Base-by-base conservation (phyloP, 2,329 filamentous ascomycete species). In the Talaromyces sp. region DNA sequence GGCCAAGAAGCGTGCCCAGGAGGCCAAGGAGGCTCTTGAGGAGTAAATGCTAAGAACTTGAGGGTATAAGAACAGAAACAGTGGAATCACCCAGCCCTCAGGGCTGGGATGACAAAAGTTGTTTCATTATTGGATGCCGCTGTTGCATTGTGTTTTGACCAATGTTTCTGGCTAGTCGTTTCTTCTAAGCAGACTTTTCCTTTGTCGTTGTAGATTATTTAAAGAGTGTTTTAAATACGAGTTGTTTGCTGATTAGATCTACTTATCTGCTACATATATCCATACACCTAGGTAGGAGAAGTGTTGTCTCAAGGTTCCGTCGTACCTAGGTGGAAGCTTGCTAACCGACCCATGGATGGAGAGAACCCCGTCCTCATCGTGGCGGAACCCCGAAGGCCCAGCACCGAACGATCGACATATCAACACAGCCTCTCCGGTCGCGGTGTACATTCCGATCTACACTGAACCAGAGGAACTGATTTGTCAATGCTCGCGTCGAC, bases 1-100 rank as follows among this genome's bases (percentile, higher is more conserved):
- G 72, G 75, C 73, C 58, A 77, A 82, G 68, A 72, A 72, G 54
- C 76, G 75, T 52, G 73, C 72, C 65, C 65, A 74, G 35, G 71
- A 72, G 45, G 76, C 77, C 71, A 77, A 77, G 74, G 60, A 54
- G 33, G 66, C 66, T 31, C 14, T 37, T 37, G 39, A 50, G 33
- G 63, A 66, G 63, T 63, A 67, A 65, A 45, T 5, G 7, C 10
- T 62, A 7, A 56, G 50, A 35, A 14, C 1, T 39, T 35, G 50
- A 33, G 11, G 33, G 19, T 56, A 37, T 56, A 22, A 37, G 31
- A 22, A 37, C 33, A 37, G 33, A 56, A 56, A 54, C 50, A 54
- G 16, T 22, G 31, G 27, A 22, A 37, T 35, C 31, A 37, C 11
- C 50, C 45, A 11, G 13, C 37, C 49, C 50, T 41, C n/a, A 14